Conservation (phyloP, 257 asterid species). For the Solanum gracilifrons region DNA sequence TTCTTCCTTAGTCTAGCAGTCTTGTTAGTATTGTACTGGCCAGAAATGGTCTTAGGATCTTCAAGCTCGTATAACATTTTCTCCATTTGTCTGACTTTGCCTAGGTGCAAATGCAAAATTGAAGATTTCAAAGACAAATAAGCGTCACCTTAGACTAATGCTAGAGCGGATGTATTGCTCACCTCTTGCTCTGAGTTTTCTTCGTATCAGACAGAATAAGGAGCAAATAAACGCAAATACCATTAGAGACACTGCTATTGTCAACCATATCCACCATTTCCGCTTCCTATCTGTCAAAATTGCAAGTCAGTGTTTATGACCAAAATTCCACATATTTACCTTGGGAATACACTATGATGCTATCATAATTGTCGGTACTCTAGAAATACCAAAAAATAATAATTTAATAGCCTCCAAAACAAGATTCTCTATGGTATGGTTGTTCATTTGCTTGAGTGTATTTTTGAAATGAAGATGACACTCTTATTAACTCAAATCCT, state of each 20-base stretch:
- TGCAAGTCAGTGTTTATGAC: neutral
- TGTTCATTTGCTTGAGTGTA: neutral
- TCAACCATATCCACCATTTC: neutral
- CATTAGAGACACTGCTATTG: neutral
- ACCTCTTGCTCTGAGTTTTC: conserved; percentile 6
- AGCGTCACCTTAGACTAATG: neutral
- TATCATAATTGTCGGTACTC: neutral
- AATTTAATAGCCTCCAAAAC: neutral
- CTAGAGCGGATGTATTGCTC: neutral
- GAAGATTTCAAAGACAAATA: neutral
- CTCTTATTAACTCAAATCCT: neutral
- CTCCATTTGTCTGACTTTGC: neutral
- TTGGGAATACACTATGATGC: neutral
- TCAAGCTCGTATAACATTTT: neutral
- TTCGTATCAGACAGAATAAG: neutral
- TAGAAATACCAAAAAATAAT: neutral
- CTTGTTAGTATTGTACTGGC: neutral
- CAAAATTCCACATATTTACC: neutral
- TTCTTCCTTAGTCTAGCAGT: neutral
- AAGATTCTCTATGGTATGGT: neutral
- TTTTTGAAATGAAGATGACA: neutral
- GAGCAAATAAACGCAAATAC: neutral
- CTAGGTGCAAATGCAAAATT: neutral
- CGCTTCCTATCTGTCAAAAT: neutral
- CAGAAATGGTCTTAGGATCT: neutral